phyloP scores from a whole-genome alignment of 2,329 filamentous ascomycete species.

The Ampelomyces quisqualis region DNA sequence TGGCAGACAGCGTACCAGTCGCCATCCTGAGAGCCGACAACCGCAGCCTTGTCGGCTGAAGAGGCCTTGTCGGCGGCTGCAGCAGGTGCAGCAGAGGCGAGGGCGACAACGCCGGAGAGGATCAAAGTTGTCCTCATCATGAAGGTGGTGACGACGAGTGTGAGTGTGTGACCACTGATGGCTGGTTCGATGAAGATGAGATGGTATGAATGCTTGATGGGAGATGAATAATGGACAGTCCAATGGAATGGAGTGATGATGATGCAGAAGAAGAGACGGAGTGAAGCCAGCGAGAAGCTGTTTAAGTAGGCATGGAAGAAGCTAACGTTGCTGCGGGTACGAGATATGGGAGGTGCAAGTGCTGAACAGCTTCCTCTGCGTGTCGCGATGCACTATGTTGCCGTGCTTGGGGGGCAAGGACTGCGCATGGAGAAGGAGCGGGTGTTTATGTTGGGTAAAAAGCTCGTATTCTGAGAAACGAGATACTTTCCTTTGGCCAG shows the following conservation, averaged over 20 bases:
- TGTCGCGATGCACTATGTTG: not conserved
- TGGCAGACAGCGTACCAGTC: slow-evolving; percentile 1
- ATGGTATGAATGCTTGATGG: slow-evolving; percentile 10
- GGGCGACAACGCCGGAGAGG: slow-evolving; percentile 13
- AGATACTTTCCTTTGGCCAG: too few species aligned
- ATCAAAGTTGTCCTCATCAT: slow-evolving; percentile 14
- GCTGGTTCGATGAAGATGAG: slow-evolving; percentile 3
- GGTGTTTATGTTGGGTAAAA: too few species aligned
- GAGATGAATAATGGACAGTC: slow-evolving; percentile 8
- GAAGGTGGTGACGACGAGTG: not conserved
- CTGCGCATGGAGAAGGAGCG: not conserved
- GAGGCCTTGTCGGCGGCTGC: not conserved
- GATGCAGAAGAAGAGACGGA: slow-evolving; percentile 11
- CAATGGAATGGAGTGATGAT: slow-evolving; percentile 12
- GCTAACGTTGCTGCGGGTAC: slow-evolving; percentile 2
- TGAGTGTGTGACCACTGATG: not conserved
- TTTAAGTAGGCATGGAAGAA: slow-evolving; percentile 8
- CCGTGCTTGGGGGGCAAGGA: not conserved
- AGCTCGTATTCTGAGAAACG: too few species aligned
- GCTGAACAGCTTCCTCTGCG: not conserved
- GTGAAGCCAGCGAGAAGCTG: not conserved
- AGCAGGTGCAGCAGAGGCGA: slow-evolving; percentile 9
- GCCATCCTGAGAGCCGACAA: slow-evolving; percentile 2
- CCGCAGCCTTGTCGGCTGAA: not conserved
- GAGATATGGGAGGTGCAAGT: slow-evolving; percentile 2